A percentile compares a stretch with the other conserved stretches of the same genome.
These are phyloP conservation scores for Suillus sp. DNA, from an alignment of 768 basidiomycete genomes.

Conservation along the genomic window DNA sequence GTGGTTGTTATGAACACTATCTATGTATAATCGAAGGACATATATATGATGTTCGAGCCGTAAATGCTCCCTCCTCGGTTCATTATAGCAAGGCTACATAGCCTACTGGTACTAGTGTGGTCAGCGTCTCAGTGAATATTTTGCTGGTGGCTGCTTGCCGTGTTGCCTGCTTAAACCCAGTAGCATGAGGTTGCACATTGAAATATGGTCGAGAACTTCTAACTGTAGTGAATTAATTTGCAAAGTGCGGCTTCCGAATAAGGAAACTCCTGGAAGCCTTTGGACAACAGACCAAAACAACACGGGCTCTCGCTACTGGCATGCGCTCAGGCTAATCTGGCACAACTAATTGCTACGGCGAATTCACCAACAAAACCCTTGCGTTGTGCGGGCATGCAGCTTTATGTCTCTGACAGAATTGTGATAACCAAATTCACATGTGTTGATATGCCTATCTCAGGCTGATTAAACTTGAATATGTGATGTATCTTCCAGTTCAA, in stretches of 20 bases:
- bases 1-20: background rate
- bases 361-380: background rate
- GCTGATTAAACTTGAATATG: background rate
- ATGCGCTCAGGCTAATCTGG: background rate
- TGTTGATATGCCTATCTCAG: background rate
- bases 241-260: background rate
- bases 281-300: slow-evolving; percentile 3
- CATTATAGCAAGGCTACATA: background rate
- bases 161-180: no score
- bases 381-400: background rate
- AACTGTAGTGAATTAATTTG: background rate
- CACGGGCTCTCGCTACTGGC: background rate
- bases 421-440: background rate
- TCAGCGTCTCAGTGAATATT: no score
- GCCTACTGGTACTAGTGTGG: background rate
- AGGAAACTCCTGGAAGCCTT: background rate
- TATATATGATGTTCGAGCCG: no score
- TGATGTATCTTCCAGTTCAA: background rate
- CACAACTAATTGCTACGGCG: background rate
- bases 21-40: no score
- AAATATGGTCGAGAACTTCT: background rate
- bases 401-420: background rate
- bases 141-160: no score
- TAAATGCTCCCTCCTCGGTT: background rate
- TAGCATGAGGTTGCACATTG: no score